Evolutionary conservation across 495 filamentous ascomycete genomes (phyloP), one percentile per base, ranked within the genome.

Genomic region (Penicillium tannophilum): DNA sequence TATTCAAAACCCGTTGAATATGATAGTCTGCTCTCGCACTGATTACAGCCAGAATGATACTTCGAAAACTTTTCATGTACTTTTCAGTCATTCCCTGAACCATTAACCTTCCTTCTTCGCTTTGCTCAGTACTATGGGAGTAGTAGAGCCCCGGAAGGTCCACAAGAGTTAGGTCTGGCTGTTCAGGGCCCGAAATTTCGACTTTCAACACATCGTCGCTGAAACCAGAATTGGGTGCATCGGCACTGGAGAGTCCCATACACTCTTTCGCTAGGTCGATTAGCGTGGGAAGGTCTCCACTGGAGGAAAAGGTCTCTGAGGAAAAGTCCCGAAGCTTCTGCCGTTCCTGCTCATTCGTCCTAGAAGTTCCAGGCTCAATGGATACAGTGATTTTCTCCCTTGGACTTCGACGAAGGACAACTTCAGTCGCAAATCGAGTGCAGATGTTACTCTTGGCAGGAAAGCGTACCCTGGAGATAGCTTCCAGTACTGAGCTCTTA

Each of bases 401-500:
- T 41, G 39, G 39, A 41, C 16, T 16, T 16, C 78, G 69, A 2
- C 77, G 74, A 1, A 83, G 62, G 26, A 84, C 75, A 3, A 90
- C 74, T 62, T 91, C 86, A 0, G 85, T 90, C 3, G 88, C 83
- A 56, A 90, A 90, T 0, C 86, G 77, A 0, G 88, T 91, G 67
- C 88, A 90, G 0, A 86, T 64, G 46, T 80, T 84, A 54, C 83
- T 82, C 43, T 87, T 82, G n/a, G 78, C 65, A 0, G 88, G 86
- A 58, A 92, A 91, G 0, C 83, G 82, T 16, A 90, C 84, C 41
- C 85, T 81, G 0, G 87, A 87, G 47, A 93, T 83, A 0, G 86
- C 88, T 71, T 91, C 87, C 0, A 92, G 80, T 0, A 92, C 86
- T 0, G 88, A 91, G 63, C 85, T 88, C 61, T 91, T 92, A 2